Evolutionary conservation across 164 flowering plant species (phyloP), one percentile per base, ranked within the genome.

Genomic region (Vitis cinerea): DNA sequence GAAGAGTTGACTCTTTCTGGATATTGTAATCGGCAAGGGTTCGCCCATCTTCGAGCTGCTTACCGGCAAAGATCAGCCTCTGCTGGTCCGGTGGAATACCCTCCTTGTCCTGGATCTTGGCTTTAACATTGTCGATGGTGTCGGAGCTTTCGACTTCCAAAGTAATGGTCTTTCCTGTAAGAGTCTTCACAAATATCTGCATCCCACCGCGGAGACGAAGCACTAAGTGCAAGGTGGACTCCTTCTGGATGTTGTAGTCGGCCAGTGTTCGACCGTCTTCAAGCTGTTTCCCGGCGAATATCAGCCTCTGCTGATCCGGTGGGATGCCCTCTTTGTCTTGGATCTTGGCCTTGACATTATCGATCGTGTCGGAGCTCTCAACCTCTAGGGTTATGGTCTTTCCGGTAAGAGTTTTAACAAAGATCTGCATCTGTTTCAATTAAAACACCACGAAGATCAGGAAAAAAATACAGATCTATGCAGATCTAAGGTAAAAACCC

Each of bases 311-410:
- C 76, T 84, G 84, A 76, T 82, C 84, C 1, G 85, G 83, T 2
- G 85, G 84, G 61, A 82, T 84, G 0, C 86, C 86, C 50, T 83
- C 86, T 78, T 83, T 77, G 56, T 81, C 84, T 16, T 83, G 86
- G 64, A 83, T 80, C 66, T 76, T 76, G 9, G 79, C 72, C 62
- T 76, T 76, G 5, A 76, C 79, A 69, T 76, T 76, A 27, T 76
- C 79, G 61, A 76, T 76, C 15, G 79, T 76, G 29, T 76, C 79
- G 0, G 79, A 76, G 51, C 79, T 72, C 15, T 76, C 79, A 13
- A 76, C 79, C 55, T 76, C 79, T 49, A 76, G 53, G 48, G 79
- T 76, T 47, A 76, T 76, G 19, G 79, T 76, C 58, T 76, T 76
- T 1, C 79, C 79, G 11, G 79, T 76, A 9, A 64, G 67, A 6